Conservation (phyloP, 345 rosid genomes). For the Cardiospermum halicacabum region DNA sequence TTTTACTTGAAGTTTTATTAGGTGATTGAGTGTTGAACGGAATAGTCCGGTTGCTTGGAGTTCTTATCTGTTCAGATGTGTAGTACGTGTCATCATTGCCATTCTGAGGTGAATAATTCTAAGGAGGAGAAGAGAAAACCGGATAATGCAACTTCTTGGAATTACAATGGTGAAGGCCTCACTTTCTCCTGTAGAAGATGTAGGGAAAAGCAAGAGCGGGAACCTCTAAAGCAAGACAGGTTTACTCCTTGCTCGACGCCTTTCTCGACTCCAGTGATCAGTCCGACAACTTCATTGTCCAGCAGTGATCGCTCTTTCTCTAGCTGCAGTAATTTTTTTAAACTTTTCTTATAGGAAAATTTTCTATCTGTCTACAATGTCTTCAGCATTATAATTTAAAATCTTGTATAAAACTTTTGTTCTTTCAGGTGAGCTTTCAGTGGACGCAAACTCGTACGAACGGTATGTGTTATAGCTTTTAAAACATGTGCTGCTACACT, state of each 20-base stretch:
- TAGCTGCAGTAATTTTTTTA: conserved; percentile 47
- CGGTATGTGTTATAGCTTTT: conserved; percentile 33
- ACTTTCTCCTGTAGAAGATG: conserved; percentile 44
- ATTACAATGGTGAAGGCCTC: conserved; percentile 25
- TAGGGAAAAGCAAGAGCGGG: conserved; percentile 39
- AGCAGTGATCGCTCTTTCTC: conserved; percentile 60
- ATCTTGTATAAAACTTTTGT: neutral
- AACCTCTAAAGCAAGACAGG: conserved; percentile 22
- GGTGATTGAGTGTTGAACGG: conserved; percentile 18
- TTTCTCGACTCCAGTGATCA: conserved; percentile 37
- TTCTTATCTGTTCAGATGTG: conserved; percentile 26
- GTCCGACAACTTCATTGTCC: conserved; percentile 57
- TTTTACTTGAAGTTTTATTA: conserved; percentile 14
- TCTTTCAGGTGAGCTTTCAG: conserved; percentile 65
- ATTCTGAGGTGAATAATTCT: conserved; percentile 24
- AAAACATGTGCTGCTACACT: conserved; percentile 3
- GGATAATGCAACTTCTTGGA: conserved; percentile 26
- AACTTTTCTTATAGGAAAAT: neutral
- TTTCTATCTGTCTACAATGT: neutral
- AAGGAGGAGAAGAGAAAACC: conserved; percentile 27
- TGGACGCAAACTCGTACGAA: conserved; percentile 49
- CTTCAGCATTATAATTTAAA: conserved; percentile 15
- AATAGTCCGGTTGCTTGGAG: conserved; percentile 15
- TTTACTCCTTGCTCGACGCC: conserved; percentile 25
- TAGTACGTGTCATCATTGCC: conserved; percentile 46